Evolutionary conservation across 2,329 filamentous ascomycete species (phyloP).

Genomic region (Neopestalotiopsis rosae): DNA sequence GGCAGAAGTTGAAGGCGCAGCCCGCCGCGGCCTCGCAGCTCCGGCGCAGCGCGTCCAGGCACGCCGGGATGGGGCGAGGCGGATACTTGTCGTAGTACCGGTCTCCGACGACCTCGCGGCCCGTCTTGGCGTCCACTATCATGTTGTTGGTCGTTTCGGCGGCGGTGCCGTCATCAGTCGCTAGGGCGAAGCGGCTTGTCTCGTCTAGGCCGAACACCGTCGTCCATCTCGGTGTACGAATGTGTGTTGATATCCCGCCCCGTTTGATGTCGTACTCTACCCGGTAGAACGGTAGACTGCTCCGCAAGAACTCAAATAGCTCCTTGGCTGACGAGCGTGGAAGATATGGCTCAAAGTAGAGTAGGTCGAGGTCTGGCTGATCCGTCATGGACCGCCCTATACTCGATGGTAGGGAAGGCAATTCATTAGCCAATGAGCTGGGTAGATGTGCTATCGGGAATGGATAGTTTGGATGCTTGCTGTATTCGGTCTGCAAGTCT

Average conservation of each 20-base stretch:
- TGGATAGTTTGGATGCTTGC: conserved; percentile 53
- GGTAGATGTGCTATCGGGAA: conserved; percentile 54
- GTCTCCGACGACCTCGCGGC: conserved; percentile 42
- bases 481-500: conserved; percentile 25
- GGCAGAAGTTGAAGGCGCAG: conserved; percentile 76
- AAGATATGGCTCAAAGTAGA: conserved; percentile 79
- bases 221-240: conserved; percentile 65
- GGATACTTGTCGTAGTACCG: conserved; percentile 59
- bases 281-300: conserved; percentile 76
- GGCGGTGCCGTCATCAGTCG: conserved; percentile 35
- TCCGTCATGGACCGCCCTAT: conserved; percentile 65
- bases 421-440: conserved; percentile 40
- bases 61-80: conserved; percentile 74
- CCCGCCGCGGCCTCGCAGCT: conserved; percentile 70
- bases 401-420: conserved; percentile 54
- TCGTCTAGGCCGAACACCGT: conserved; percentile 65
- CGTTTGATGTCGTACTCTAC: conserved; percentile 77
- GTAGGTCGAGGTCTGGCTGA: conserved; percentile 72
- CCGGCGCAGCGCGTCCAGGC: conserved; percentile 66
- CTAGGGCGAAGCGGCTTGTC: conserved; percentile 61
- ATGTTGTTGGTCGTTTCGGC: conserved; percentile 47
- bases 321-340: conserved; percentile 58
- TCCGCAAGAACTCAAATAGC: conserved; percentile 73
- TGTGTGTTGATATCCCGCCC: conserved; percentile 64
- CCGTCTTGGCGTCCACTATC: conserved; percentile 29